Base-by-base conservation (phyloP, 306 rosid species). In the Argentina anserina region DNA sequence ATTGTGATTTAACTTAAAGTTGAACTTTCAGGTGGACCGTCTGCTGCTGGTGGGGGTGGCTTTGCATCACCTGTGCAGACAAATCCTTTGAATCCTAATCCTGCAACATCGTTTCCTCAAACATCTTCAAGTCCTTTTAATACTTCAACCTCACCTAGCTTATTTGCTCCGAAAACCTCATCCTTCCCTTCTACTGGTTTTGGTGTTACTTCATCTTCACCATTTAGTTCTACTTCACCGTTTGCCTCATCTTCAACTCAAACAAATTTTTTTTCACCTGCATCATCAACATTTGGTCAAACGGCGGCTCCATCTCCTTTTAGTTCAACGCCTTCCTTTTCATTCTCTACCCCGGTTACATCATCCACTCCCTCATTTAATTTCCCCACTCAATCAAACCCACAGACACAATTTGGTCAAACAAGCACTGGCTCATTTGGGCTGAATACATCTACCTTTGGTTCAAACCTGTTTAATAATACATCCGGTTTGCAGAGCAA, bases 1-100 rank as follows among this genome's bases (percentile, higher is more conserved):
- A 20, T 58, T 5, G 31, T 56, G 0, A 4, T 55, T 7, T 59
- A 11, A 52, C 39, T 67, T 23, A 10, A n/a, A 31, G 17, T 21
- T 74, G 4, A 13, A 37, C 76, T 70, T 84, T 55, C 84, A 94
- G 99, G 97, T 84, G 96, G 97, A 76, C 91, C 97, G 33, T 76
- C 46, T 68, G 87, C 94, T 79, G 83, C 93, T 59, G 82, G 81
- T 69, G 76, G 78, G 70, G 67, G 70, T 47, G 86, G 86, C 86
- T 91, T 94, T 78, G 75, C 71, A 5, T 70, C 96, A 56, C 70
- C 86, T 17, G 65, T 88, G 42, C 90, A 80, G 81, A 74, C 93
- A 76, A 90, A 82, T 64, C 43, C 80, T 71, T 82, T 90, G 80
- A 79, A 76, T 73, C 33, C 95, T 76, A 79, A 78, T 74, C 36